Evolutionary conservation across 2,329 filamentous ascomycete genomes (phyloP), one percentile per base, ranked within the genome.

Genomic region (Calonectria pseudoreteaudii): DNA sequence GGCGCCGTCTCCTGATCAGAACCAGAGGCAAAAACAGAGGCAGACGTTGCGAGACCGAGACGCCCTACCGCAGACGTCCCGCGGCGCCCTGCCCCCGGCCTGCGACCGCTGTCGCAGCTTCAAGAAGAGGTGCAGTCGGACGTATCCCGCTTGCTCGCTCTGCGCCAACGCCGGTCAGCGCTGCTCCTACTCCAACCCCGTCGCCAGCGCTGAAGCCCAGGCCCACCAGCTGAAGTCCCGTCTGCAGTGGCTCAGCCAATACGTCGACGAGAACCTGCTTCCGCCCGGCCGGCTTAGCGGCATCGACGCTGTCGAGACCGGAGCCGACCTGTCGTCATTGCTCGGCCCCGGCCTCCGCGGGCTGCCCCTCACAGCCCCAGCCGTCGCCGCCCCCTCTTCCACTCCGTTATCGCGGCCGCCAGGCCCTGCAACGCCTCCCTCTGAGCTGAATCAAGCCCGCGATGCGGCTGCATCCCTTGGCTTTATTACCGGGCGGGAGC

Each of bases 51-150:
- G 50, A 11, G 52, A 66, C 26, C 72, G 28, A 36, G 44, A 65
- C 31, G 44, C 38, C 47, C 36, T 49, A 23, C 18, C 38, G 38
- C 60, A 31, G 20, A 31, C 38, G 38, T 65, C 41, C 41, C 60
- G 41, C 28, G 41, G 60, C 9, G 44, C 60, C 44, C 28, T 75
- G 20, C 73, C 74, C 6, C 79, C 78, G 31, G 79, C 86, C 16
- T 87, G 86, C 75, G 84, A 86, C 67, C 82, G 86, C 47, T 87
- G 86, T 76, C 85, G 86, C 58, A 83, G 80, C 74, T 86, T 87
- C 78, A 87, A 87, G 80, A 87, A 87, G 81, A 86, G 85, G 71
- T 87, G 86, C 76, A 86, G 84, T 58, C 82, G 85, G 47, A 86
- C 85, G 1, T 83, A 84, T 74, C 86, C 83, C 30, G 80, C 81